phyloP scores from a whole-genome alignment of 345 rosid species.

The Eucalyptus grandis region DNA sequence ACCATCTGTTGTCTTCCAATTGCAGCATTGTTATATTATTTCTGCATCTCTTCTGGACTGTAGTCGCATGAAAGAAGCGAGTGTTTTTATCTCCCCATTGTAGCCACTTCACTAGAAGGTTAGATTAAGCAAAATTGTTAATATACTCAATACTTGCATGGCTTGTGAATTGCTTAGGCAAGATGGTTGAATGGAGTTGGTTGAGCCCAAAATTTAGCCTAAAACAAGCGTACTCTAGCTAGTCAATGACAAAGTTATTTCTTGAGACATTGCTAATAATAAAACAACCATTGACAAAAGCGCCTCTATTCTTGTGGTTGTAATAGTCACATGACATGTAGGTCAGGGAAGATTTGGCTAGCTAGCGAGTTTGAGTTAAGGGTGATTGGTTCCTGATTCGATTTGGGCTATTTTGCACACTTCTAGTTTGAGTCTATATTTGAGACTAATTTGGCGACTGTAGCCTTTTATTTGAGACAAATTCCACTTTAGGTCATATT shows the following conservation, averaged over 20 bases:
- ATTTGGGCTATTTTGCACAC: no score
- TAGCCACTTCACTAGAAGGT: neutral
- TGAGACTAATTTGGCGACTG: fast-evolving
- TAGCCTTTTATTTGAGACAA: neutral
- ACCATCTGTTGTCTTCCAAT: no score
- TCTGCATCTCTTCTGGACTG: no score
- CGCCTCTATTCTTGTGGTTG: neutral
- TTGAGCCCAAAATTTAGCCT: neutral
- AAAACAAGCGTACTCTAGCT: neutral
- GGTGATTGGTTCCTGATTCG: fast-evolving
- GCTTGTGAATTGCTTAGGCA: neutral
- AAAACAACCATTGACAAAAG: neutral
- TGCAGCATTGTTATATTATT: no score
- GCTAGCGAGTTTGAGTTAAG: neutral
- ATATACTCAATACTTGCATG: neutral
- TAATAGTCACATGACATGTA: neutral
- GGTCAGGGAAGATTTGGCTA: neutral
- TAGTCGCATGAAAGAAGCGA: no score
- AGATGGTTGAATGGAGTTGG: neutral
- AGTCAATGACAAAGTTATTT: neutral
- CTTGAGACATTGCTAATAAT: neutral
- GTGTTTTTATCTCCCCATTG: no score
- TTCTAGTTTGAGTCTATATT: neutral
- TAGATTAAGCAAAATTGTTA: neutral
- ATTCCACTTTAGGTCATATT: fast-evolving